Base-by-base conservation (phyloP, 352 stramenopile species). In the Phytophthora aleatoria region DNA sequence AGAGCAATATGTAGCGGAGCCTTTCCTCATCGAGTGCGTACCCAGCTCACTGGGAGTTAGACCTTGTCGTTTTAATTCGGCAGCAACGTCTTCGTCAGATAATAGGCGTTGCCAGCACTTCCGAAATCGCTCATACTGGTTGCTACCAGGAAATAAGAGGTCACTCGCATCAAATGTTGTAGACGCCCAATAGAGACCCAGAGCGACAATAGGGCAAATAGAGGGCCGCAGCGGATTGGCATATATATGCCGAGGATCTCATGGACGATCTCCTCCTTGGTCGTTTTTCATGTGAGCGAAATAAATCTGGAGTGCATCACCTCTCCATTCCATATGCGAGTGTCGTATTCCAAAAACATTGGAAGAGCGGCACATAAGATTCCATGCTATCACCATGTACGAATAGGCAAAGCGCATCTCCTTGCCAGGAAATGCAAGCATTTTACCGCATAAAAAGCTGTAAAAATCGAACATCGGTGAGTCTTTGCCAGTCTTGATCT, bases 241-340 rank as follows among this genome's bases (percentile, higher is more conserved):
- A 11, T 61, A 52, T 5, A 53, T 28, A 11, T 57, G 50, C 5
- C 54, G 54, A 30, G 41, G 54, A 11, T 61, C 42, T 1, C 54
- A 42, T 2, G 54, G 54, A 0, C 57, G 26, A 6, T 44, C 7
- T 38, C 65, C 5, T 20, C 24, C 33, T 56, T 81, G 56, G 24
- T 75, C 61, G 11, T 74, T 76, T 31, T 81, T 78, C 64, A 68
- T 76, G n/a, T 78, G 64, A 0, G 68, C 57, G 51, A 81, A 81
- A 20, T 64, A 71, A 3, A 74, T 60, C 8, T 62, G 47, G 0
- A 78, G 27, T 13, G 73, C 56, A 44, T 81, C 61, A 3, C 62
- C 54, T 8, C 48, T 47, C 55, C 54, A 78, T 26, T 71, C 55
- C 28, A 78, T 57, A 28, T 74, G 65, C 13, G 45, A 26, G 8